These are phyloP conservation scores for Rhynchospora breviuscula DNA, from an alignment of 176 grass and related monocot species.

Conservation along the genomic window DNA sequence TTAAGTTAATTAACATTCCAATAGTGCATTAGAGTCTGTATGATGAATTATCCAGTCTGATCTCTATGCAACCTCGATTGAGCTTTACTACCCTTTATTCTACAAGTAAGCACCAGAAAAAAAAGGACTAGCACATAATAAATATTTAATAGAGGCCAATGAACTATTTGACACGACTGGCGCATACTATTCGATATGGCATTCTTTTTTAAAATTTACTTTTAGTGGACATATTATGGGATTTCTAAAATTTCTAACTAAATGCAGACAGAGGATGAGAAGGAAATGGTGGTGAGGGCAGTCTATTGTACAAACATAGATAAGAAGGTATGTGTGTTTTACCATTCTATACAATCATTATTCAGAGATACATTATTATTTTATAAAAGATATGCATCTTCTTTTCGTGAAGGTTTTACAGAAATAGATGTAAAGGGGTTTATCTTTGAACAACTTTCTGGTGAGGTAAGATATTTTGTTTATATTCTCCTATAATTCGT, in stretches of 20 bases:
- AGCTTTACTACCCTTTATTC: too few species aligned
- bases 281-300: slow-evolving; percentile 90
- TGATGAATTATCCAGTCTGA: too few species aligned
- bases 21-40: too few species aligned
- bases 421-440: slow-evolving; percentile 75
- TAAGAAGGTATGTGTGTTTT: slow-evolving; percentile 53
- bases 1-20: too few species aligned
- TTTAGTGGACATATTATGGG: not conserved
- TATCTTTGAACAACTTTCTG: slow-evolving; percentile 80
- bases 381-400: slow-evolving; percentile 7
- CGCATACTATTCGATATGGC: not conserved
- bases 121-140: not conserved
- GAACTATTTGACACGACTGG: not conserved
- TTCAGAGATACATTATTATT: not conserved
- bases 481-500: not conserved
- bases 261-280: slow-evolving; percentile 73
- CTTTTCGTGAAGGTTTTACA: slow-evolving; percentile 51
- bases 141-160: not conserved
- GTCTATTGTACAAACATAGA: slow-evolving; percentile 99
- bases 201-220: not conserved
- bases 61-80: too few species aligned
- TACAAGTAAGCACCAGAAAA: not conserved
- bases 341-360: not conserved
- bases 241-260: not conserved
- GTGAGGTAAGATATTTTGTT: slow-evolving; percentile 50